phyloP scores from a whole-genome alignment of 2,329 filamentous ascomycete genomes.

The Malbranchea cinnamomea region DNA sequence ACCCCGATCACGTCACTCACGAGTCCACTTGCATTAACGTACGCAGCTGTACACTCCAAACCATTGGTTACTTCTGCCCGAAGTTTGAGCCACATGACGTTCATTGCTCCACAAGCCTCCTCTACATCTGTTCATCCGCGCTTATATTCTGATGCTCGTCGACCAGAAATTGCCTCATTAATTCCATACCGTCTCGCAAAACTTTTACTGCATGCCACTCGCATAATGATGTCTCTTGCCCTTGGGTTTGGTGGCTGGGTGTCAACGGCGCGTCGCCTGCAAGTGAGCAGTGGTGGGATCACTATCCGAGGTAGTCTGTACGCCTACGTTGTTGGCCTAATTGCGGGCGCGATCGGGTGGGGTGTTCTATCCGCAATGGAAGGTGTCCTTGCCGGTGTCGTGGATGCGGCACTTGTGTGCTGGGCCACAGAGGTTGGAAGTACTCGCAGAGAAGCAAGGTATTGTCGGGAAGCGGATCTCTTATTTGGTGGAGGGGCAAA shows the following conservation, averaged over 20 bases:
- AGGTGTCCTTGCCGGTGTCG: constrained; percentile 69
- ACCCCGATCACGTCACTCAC: constrained; percentile 74
- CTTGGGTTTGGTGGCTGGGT: constrained; percentile 97
- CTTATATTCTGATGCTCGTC: constrained; percentile 27
- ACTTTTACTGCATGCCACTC: constrained; percentile 75
- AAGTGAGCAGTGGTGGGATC: constrained; percentile 32
- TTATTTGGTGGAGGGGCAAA: constrained; percentile 53
- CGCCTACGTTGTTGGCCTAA: constrained; percentile 82
- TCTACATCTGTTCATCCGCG: constrained; percentile 47
- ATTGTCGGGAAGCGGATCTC: constrained; percentile 82
- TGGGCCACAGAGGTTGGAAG: constrained; percentile 78
- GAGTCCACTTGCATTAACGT: constrained; percentile 83
- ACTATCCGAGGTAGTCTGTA: constrained; percentile 65
- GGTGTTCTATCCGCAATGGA: constrained; percentile 84
- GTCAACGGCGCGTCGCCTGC: constrained; percentile 67
- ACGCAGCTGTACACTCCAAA: constrained; percentile 84
- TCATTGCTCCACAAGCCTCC: constrained; percentile 54
- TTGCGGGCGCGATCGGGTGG: constrained; percentile 91
- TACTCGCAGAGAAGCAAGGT: constrained; percentile 47
- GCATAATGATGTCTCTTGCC: constrained; percentile 78
- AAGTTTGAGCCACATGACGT: constrained; percentile 66
- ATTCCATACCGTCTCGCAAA: constrained; percentile 83
- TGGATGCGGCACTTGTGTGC: constrained; percentile 81
- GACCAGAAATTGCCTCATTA: constrained; percentile 38
- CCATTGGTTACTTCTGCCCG: constrained; percentile 63